A percentile compares a stretch with the other conserved stretches of the same genome.
Conservation (phyloP, 75 land plant genomes). For the Azolla pinnata region DNA sequence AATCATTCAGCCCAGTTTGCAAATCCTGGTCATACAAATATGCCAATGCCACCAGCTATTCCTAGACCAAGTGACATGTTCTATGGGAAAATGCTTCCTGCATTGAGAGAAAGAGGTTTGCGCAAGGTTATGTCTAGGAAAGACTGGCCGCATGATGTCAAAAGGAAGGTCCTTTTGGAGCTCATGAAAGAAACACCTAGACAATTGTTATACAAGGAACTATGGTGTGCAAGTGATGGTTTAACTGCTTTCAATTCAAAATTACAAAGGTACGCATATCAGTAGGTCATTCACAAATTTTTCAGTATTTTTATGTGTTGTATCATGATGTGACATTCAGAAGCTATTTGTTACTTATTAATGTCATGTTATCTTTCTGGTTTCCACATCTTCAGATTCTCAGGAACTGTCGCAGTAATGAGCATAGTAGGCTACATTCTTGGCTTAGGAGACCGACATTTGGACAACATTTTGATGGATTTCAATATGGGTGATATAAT, state of each 20-base stretch:
- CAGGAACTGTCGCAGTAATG: conserved; percentile 94
- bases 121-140: conserved; percentile 91
- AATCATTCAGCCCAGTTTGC: conserved; percentile 47
- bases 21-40: conserved; percentile 21
- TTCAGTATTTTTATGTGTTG: not conserved
- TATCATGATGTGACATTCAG: no score
- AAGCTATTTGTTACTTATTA: no score
- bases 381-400: conserved; percentile 42
- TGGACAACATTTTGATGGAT: conserved; percentile 96
- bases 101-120: conserved; percentile 95
- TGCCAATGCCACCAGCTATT: conserved; percentile 41
- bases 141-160: conserved; percentile 99
- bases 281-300: not conserved
- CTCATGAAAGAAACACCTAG: conserved; percentile 95
- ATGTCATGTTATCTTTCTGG: no score
- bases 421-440: conserved; percentile 92
- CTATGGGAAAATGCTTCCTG: conserved; percentile 98
- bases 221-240: conserved; percentile 99
- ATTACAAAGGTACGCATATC: conserved; percentile 26
- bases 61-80: conserved; percentile 99
- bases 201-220: conserved; percentile 79
- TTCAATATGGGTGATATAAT: conserved; percentile 83
- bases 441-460: conserved; percentile 93
- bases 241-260: conserved; percentile 73
- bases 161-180: conserved; percentile 83